Evolutionary conservation across 768 basidiomycete species (phyloP).

Genomic region (Mycena rebaudengoi): DNA sequence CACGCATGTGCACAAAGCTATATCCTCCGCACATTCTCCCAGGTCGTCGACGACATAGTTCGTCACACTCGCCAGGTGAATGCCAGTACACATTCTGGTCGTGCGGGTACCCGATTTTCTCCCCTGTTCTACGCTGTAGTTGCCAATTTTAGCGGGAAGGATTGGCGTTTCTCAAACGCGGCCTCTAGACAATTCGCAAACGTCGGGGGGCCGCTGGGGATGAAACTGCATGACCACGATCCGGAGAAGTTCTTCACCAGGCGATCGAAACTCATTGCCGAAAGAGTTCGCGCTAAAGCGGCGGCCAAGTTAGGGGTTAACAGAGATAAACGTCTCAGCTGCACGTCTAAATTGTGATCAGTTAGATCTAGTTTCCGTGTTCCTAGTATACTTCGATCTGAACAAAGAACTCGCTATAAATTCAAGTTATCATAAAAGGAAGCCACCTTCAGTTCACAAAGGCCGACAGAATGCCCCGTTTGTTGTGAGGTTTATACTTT

Average conservation of each 20-base stretch:
- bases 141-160: neutral
- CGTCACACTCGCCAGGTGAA: neutral
- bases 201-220: neutral
- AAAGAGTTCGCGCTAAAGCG: no score
- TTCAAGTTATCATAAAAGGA: no score
- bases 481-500: no score
- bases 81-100: neutral
- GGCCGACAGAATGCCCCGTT: no score
- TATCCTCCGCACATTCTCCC: neutral
- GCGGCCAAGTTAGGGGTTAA: no score
- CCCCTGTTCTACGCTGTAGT: neutral
- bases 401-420: no score
- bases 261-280: neutral
- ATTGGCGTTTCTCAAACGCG: constrained; percentile 7
- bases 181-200: neutral
- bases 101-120: neutral
- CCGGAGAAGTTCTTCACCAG: neutral
- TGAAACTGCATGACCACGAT: neutral
- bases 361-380: no score
- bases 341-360: no score
- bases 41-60: neutral
- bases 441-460: no score
- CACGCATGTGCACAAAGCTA: constrained; percentile 8
- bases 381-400: no score
- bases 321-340: no score